A percentile compares a stretch with the other conserved stretches of the same genome.
phyloP scores from a whole-genome alignment of 257 asterid species.

The Cynanchum wilfordii region DNA sequence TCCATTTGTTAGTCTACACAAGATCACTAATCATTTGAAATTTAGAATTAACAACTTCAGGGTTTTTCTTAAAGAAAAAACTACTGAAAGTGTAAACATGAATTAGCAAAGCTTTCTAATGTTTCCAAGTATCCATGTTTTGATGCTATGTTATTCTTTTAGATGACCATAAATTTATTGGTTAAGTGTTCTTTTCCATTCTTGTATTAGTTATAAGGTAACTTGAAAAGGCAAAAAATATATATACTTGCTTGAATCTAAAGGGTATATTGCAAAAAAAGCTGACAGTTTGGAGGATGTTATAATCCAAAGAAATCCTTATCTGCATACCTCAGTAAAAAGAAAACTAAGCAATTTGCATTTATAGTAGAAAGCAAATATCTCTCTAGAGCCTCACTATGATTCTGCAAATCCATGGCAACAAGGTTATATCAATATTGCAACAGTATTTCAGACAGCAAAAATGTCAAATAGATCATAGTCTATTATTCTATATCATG shows the following conservation, averaged over 20 bases:
- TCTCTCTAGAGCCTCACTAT: not conserved
- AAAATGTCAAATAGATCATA: not conserved
- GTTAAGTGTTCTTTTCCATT: not conserved
- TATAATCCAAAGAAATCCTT: not conserved
- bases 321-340: not conserved
- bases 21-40: not conserved
- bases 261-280: not conserved
- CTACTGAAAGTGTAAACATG: not conserved
- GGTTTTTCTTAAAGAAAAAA: not conserved
- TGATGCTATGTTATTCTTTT: not conserved
- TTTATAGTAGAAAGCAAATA: not conserved
- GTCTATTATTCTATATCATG: not conserved
- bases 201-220: not conserved
- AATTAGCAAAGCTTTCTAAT: not conserved
- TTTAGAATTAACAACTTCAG: not conserved
- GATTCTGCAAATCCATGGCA: not conserved
- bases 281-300: not conserved
- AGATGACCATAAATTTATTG: constrained; percentile 1
- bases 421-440: not conserved
- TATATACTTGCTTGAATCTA: too few relatives aligned
- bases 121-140: not conserved
- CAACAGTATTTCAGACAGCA: not conserved
- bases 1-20: not conserved
- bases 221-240: not conserved
- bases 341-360: not conserved